phyloP scores from a whole-genome alignment of 345 rosid genomes.

The Pistacia atlantica region DNA sequence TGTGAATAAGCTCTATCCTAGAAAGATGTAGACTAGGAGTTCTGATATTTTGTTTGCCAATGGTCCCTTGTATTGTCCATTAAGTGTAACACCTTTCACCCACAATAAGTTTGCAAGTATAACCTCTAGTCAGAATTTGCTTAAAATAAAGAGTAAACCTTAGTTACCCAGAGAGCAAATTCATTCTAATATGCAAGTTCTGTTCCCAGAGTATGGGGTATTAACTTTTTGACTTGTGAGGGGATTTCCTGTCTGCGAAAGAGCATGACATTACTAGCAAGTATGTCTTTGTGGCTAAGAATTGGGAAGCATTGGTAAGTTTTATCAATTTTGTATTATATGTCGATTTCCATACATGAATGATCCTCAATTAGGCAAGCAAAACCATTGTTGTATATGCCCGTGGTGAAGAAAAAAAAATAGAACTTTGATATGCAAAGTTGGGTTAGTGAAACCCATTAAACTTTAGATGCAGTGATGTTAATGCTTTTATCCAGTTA shows the following conservation, averaged over 20 bases:
- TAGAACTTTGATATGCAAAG: too few relatives aligned
- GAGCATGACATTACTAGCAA: not conserved
- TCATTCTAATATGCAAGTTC: too few relatives aligned
- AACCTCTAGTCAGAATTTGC: not conserved
- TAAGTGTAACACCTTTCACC: not conserved
- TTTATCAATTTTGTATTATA: not conserved
- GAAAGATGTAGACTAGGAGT: not conserved
- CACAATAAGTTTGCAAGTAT: not conserved
- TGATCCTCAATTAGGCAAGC: not conserved
- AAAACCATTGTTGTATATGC: not conserved
- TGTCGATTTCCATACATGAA: too few relatives aligned
- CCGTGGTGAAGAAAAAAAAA: not conserved
- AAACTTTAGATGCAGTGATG: too few relatives aligned
- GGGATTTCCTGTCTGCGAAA: not conserved
- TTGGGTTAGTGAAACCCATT: too few relatives aligned
- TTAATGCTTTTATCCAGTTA: too few relatives aligned
- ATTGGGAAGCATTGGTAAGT: not conserved
- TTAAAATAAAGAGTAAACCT: not conserved
- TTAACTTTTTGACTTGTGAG: not conserved
- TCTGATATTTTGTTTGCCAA: not conserved
- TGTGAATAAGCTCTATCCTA: not conserved
- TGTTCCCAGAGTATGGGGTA: too few relatives aligned
- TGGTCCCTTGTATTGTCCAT: not conserved
- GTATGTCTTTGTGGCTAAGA: not conserved
- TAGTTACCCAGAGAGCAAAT: not conserved